Percentiles rank a stretch among this genome's conserved stretches.
Conservation (phyloP, 2,329 filamentous ascomycete species). For the Clarireedia sp. region DNA sequence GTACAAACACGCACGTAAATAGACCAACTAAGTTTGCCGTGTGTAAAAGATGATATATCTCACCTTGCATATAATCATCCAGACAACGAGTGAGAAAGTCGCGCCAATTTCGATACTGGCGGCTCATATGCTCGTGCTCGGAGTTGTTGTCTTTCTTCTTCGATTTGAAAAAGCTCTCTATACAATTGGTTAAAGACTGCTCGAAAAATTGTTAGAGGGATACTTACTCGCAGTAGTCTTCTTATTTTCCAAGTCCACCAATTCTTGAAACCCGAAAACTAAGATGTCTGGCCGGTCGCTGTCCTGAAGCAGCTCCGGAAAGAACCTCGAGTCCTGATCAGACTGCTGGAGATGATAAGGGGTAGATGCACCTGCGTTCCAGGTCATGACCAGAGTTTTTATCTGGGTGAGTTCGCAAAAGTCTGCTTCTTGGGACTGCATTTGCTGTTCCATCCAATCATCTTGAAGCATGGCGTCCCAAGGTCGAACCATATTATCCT, state of each 20-base stretch:
- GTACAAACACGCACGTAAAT: constrained; percentile 94
- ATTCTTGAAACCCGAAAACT: constrained; percentile 93
- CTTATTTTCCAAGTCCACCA: constrained; percentile 97
- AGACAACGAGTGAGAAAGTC: constrained; percentile 78
- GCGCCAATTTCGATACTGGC: constrained; percentile 94
- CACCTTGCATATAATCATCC: constrained; percentile 75
- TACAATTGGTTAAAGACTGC: constrained; percentile 24
- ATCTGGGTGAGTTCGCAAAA: constrained; percentile 84
- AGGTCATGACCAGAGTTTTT: constrained; percentile 75
- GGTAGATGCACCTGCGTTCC: constrained; percentile 97
- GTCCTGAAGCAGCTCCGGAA: constrained; percentile 69
- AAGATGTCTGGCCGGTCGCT: constrained; percentile 79
- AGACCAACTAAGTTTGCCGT: constrained; percentile 86
- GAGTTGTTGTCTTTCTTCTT: constrained; percentile 73
- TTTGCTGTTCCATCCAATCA: constrained; percentile 85
- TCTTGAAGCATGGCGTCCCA: constrained; percentile 94
- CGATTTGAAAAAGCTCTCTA: constrained; percentile 78
- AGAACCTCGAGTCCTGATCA: constrained; percentile 65
- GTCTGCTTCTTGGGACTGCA: constrained; percentile 74
- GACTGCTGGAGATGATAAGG: constrained; percentile 70
- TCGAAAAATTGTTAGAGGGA: neutral
- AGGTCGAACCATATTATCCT: constrained; percentile 72
- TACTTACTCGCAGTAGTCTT: constrained; percentile 81
- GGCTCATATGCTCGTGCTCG: constrained; percentile 87
- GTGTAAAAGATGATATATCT: constrained; percentile 79